Percentiles rank a stretch among this genome's conserved stretches.
Conservation (phyloP, 2,329 filamentous ascomycete species). For the Ascochyta fabae region DNA sequence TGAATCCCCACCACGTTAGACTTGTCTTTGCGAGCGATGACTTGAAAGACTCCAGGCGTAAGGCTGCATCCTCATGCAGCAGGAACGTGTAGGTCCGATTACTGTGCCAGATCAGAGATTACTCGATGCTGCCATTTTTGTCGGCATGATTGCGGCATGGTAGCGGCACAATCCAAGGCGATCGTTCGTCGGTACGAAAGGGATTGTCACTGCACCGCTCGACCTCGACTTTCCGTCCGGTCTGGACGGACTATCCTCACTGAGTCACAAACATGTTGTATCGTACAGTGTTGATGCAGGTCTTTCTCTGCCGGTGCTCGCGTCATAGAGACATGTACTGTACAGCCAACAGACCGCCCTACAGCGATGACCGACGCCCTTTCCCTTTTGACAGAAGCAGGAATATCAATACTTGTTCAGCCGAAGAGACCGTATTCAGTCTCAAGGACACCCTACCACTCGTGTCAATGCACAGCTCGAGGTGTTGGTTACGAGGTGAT, state of each 20-base stretch:
- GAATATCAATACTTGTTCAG: slow-evolving; percentile 6
- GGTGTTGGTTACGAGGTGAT: slow-evolving; percentile 2
- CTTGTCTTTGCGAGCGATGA: slow-evolving; percentile 3
- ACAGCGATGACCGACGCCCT: neutral
- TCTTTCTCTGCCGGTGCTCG: neutral
- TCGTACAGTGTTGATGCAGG: neutral
- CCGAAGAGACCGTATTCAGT: slow-evolving; percentile 6
- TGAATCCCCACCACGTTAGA: neutral
- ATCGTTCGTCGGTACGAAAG: neutral
- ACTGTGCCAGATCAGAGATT: neutral
- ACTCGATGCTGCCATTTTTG: neutral
- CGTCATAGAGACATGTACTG: neutral
- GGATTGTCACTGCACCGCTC: neutral
- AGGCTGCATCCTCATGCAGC: slow-evolving; percentile 8
- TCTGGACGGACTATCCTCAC: neutral
- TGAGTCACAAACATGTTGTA: slow-evolving; percentile 1
- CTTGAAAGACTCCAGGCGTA: neutral
- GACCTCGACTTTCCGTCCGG: slow-evolving; percentile 1
- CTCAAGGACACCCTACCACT: slow-evolving; percentile 2
- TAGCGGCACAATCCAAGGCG: neutral
- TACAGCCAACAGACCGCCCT: slow-evolving; percentile 1
- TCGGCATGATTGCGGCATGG: neutral
- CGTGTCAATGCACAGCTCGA: slow-evolving; percentile 1
- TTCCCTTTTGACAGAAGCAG: slow-evolving; percentile 1
- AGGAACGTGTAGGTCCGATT: slow-evolving; percentile 2